Base-by-base conservation (phyloP, 805 yeast genomes). In the Kregervanrija delftensis region DNA sequence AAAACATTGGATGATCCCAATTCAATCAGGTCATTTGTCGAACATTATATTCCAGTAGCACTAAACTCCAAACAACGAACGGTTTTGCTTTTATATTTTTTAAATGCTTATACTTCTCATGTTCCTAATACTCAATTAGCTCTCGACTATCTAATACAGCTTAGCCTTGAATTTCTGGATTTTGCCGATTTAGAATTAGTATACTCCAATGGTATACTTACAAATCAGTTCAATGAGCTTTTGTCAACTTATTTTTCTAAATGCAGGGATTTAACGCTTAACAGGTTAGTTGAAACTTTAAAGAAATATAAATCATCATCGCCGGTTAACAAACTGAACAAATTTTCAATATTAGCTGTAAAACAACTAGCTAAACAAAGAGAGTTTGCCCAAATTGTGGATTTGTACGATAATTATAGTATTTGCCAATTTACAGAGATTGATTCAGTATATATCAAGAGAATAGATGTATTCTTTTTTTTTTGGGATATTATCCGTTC, bases 401-500 rank as follows among this genome's bases (percentile, higher is more conserved):
- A 39, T 8, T 16, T 49, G 9, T 30, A 41, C 13, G 17, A 15
- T 1, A 32, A 22, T 14, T 40, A n/a, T 15, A 30, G 35, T 2
- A 43, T 51, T 13, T 33, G 41, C 40, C 8, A 36, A 11, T 41
- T 41, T 31, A 35, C 33, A 14, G 39, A 38, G 8, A 49, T 61
- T 35, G 58, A 56, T 42, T 34, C 51, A 0, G 32, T 35, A 12
- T 14, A 43, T 2, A 14, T 57, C 10, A 35, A 40, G 4, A 47
- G 42, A 30, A 14, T 33, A 8, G 37, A 45, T 16, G 17, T 61
- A 4, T 47, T 52, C 5, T 17, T 32, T 1, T 55, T 57, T 36
- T 58, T 53, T 40, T 50, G 48, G 30, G 32, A 43, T 2, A 8
- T 58, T 6, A 49, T 52, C 12, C 48, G 44, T 17, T 46, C 63